Conservation (phyloP, 768 basidiomycete genomes). For the Dictyophora rubrovolvata region DNA sequence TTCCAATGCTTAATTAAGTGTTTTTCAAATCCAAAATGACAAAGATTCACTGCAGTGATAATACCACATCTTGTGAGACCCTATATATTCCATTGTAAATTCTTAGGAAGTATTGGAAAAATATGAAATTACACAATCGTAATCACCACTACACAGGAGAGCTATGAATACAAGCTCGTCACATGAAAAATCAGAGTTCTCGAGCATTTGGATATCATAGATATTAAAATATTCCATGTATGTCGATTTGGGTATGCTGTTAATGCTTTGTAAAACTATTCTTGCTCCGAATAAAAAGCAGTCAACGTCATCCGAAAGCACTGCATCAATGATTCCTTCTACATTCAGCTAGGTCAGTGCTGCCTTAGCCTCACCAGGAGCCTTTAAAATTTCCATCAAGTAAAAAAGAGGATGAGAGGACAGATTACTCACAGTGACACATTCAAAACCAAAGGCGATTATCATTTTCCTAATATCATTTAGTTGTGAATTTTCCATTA, state of each 20-base stretch:
- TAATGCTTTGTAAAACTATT: conserved; percentile 24
- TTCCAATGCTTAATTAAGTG: conserved; percentile 1
- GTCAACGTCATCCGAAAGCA: conserved; percentile 36
- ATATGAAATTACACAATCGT: conserved; percentile 18
- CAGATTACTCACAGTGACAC: conserved; percentile 4
- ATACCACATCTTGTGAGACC: conserved; percentile 12
- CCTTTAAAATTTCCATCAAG: conserved; percentile 20
- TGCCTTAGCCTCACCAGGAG: conserved; percentile 37
- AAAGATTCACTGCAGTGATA: conserved; percentile 24
- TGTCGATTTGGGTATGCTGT: conserved; percentile 13
- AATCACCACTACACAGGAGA: conserved; percentile 27
- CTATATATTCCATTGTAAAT: background rate
- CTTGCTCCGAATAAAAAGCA: conserved; percentile 30
- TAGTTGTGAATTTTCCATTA: conserved; percentile 20
- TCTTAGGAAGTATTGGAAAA: background rate
- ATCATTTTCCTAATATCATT: conserved; percentile 24
- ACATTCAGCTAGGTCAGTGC: conserved; percentile 30
- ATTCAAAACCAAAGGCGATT: conserved; percentile 22
- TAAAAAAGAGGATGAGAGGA: conserved; percentile 13
- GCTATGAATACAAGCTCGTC: conserved; percentile 24
- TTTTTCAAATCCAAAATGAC: conserved; percentile 22
- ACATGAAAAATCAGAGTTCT: conserved; percentile 12
- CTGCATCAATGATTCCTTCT: conserved; percentile 29
- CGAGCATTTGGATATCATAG: conserved; percentile 15
- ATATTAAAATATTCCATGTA: conserved; percentile 15